Percentiles rank a stretch among this genome's conserved stretches.
These are phyloP conservation scores for Zoysia japonica DNA, from an alignment of 176 grass and related monocot species.

Conservation along the genomic window DNA sequence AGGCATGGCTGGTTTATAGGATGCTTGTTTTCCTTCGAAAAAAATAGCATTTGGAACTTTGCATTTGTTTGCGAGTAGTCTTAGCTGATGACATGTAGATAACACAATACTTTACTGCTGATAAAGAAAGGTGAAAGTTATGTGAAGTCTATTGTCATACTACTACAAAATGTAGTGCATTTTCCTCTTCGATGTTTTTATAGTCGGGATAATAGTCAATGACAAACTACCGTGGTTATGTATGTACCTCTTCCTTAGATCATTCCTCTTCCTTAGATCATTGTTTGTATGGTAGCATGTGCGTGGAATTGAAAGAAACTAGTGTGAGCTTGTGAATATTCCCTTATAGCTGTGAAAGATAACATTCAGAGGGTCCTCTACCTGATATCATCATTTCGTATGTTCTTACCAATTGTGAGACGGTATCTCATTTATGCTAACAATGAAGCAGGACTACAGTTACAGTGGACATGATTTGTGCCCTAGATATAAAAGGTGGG, in stretches of 20 bases:
- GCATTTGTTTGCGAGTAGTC: background rate
- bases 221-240: background rate
- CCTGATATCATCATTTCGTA: background rate
- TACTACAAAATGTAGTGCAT: background rate
- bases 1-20: slow-evolving; percentile 10
- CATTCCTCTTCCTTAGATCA: background rate
- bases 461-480: background rate
- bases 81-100: slow-evolving; percentile 10
- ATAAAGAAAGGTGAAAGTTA: slow-evolving; percentile 5
- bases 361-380: background rate
- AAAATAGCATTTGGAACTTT: background rate
- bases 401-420: background rate
- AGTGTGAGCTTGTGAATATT: background rate
- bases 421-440: slow-evolving; percentile 1
- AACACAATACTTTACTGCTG: background rate
- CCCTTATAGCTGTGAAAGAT: background rate
- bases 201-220: background rate
- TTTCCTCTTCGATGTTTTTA: background rate
- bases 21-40: background rate
- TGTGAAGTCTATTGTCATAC: slow-evolving; percentile 9
- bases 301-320: background rate
- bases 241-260: background rate
- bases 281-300: background rate
- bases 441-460: background rate
- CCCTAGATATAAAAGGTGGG: background rate